phyloP scores from a whole-genome alignment of 2,329 filamentous ascomycete species.

The Coleophoma cylindrospora region DNA sequence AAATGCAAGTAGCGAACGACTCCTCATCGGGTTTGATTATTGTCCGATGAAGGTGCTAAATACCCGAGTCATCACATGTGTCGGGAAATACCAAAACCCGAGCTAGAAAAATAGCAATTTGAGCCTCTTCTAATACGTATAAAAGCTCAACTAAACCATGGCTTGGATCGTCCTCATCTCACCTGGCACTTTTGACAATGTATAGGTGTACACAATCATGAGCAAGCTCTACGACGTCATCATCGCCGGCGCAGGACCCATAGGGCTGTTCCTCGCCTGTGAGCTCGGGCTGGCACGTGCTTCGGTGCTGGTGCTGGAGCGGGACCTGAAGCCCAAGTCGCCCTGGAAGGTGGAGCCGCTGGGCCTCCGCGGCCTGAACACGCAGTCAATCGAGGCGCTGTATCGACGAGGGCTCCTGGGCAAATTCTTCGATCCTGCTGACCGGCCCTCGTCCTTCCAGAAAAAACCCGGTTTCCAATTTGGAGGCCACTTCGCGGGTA shows the following conservation, averaged over 20 bases:
- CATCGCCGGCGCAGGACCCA: slow-evolving; percentile 3
- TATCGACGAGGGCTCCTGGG: background rate
- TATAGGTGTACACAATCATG: background rate
- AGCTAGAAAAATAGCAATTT: no score
- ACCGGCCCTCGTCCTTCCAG: no score
- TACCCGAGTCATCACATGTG: no score
- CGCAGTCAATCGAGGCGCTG: background rate
- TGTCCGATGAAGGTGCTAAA: no score
- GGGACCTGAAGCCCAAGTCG: background rate
- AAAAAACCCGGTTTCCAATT: background rate
- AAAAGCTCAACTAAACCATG: no score
- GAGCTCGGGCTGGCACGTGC: slow-evolving; percentile 27
- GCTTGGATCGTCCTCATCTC: no score
- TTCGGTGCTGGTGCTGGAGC: slow-evolving; percentile 33
- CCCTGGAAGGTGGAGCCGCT: background rate
- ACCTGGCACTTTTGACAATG: background rate
- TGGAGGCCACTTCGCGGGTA: background rate
- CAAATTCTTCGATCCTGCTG: background rate
- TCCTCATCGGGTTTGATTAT: no score
- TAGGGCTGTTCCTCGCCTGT: slow-evolving; percentile 16
- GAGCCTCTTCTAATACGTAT: no score
- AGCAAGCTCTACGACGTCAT: slow-evolving; percentile 23
- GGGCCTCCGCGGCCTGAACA: background rate
- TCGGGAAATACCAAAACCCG: no score
- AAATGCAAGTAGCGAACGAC: no score